These are phyloP conservation scores for Cadophora luteo-olivacea DNA, from an alignment of 2,329 filamentous ascomycete species.

Conservation along the genomic window DNA sequence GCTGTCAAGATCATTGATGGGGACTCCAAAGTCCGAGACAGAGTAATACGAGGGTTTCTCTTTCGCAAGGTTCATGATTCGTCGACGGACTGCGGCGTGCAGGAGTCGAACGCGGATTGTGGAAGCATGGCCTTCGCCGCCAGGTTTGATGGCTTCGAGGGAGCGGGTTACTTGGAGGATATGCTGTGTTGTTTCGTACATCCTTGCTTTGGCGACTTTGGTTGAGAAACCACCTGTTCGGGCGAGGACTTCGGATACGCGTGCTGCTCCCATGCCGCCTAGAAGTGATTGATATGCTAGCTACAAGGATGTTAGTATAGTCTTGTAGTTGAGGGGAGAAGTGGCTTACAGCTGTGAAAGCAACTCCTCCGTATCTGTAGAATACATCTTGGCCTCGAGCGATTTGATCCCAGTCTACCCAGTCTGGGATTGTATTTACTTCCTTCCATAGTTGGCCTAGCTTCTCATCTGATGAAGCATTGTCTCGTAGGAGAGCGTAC, in stretches of 20 bases:
- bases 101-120: slow-evolving; percentile 73
- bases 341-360: slow-evolving; percentile 59
- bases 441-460: slow-evolving; percentile 67
- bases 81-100: slow-evolving; percentile 70
- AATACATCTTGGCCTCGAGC: slow-evolving; percentile 77
- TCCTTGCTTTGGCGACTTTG: slow-evolving; percentile 68
- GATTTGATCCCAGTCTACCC: slow-evolving; percentile 82
- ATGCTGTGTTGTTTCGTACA: slow-evolving; percentile 78
- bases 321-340: background rate
- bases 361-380: slow-evolving; percentile 75
- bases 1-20: slow-evolving; percentile 78
- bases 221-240: slow-evolving; percentile 77
- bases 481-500: slow-evolving; percentile 65
- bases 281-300: slow-evolving; percentile 66
- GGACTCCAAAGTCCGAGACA: slow-evolving; percentile 63
- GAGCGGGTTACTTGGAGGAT: slow-evolving; percentile 74
- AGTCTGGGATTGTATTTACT: slow-evolving; percentile 70
- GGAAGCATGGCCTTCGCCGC: slow-evolving; percentile 68
- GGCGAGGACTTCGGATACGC: slow-evolving; percentile 76
- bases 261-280: slow-evolving; percentile 74
- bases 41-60: slow-evolving; percentile 67
- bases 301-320: slow-evolving; percentile 23
- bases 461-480: slow-evolving; percentile 62
- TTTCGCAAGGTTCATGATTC: slow-evolving; percentile 66
- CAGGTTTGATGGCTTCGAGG: slow-evolving; percentile 69